Evolutionary conservation across 2,329 filamentous ascomycete genomes (phyloP).

Genomic region (Tolypocladium cylindrosporum): DNA sequence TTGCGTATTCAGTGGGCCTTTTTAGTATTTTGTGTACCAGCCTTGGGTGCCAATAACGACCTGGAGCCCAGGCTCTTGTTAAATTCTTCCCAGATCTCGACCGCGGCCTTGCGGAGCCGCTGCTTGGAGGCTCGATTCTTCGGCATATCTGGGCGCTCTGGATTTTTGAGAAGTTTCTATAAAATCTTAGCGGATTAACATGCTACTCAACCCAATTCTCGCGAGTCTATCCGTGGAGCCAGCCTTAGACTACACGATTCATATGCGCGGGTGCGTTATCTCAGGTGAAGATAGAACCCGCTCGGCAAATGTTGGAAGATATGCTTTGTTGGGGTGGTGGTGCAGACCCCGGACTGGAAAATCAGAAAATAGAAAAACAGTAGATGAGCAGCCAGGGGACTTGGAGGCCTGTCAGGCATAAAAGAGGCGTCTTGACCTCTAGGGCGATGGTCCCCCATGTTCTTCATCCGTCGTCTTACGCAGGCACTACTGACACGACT

Average conservation of each 20-base stretch:
- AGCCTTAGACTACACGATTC: conserved; percentile 1
- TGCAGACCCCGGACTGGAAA: too few species aligned
- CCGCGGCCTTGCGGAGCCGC: neutral
- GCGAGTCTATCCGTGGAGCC: neutral
- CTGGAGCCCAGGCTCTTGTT: neutral
- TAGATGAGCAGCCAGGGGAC: too few species aligned
- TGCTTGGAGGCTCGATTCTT: neutral
- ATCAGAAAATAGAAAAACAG: too few species aligned
- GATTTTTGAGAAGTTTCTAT: conserved; percentile 6
- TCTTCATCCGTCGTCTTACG: too few species aligned
- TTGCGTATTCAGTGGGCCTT: neutral
- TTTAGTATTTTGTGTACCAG: conserved; percentile 5
- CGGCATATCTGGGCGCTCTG: neutral
- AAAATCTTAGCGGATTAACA: conserved; percentile 6
- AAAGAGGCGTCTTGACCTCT: too few species aligned
- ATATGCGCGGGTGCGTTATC: conserved; percentile 6
- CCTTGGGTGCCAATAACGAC: neutral
- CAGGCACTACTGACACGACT: too few species aligned
- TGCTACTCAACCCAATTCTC: conserved; percentile 5
- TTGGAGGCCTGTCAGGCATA: too few species aligned
- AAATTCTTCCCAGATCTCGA: conserved; percentile 1
- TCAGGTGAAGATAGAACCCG: conserved; percentile 3
- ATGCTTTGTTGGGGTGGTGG: neutral
- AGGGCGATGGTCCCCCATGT: too few species aligned
- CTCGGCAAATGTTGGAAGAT: conserved; percentile 5